phyloP scores from a whole-genome alignment of 805 yeast species.

The Tetrapisispora taiwanensis region DNA sequence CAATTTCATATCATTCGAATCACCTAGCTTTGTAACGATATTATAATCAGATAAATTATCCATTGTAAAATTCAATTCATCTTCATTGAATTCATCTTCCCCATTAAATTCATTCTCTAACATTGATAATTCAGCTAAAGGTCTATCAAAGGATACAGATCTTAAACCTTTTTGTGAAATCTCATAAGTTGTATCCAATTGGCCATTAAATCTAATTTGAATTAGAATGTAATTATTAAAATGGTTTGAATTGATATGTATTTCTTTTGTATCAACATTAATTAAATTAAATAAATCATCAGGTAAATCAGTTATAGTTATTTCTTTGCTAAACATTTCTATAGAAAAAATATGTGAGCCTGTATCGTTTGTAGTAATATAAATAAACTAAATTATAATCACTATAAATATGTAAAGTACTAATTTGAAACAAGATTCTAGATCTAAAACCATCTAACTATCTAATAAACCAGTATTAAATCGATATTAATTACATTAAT shows the following conservation, averaged over 20 bases:
- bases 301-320: not conserved
- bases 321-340: slow-evolving; percentile 1
- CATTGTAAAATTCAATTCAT: slow-evolving; percentile 13
- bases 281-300: not conserved
- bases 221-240: slow-evolving; percentile 20
- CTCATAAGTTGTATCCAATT: slow-evolving; percentile 40
- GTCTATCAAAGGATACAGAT: slow-evolving; percentile 8
- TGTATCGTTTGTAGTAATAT: no score
- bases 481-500: no score
- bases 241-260: slow-evolving; percentile 13
- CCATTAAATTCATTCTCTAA: not conserved
- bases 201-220: slow-evolving; percentile 25
- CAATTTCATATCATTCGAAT: slow-evolving; percentile 37
- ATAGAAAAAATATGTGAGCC: no score
- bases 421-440: no score
- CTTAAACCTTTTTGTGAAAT: slow-evolving; percentile 23
- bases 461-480: no score
- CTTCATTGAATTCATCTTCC: slow-evolving; percentile 8
- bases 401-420: no score
- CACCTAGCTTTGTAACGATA: slow-evolving; percentile 39
- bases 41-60: slow-evolving; percentile 33
- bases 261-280: not conserved
- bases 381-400: no score
- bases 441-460: no score
- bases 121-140: slow-evolving; percentile 12